These are phyloP conservation scores for Talaromyces sp. DNA, from an alignment of 2,329 filamentous ascomycete genomes.

Conservation along the genomic window DNA sequence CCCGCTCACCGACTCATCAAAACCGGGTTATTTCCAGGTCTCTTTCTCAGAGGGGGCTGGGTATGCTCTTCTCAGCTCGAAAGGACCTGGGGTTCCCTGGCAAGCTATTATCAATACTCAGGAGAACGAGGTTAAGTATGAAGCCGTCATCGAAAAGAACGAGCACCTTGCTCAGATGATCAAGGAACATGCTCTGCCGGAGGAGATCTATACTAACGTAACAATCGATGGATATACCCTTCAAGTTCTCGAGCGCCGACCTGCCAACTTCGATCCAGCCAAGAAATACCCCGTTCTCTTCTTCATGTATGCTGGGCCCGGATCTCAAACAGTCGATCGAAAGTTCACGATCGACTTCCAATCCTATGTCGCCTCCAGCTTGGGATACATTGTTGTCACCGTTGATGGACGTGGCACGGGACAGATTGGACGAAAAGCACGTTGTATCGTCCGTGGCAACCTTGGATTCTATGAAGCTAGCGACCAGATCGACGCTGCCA, in stretches of 20 bases:
- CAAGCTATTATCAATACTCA: slow-evolving; percentile 88
- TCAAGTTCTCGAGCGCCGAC: slow-evolving; percentile 79
- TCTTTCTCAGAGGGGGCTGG: slow-evolving; percentile 83
- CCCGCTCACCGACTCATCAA: slow-evolving; percentile 71
- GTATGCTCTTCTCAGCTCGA: slow-evolving; percentile 81
- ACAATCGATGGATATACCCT: slow-evolving; percentile 77
- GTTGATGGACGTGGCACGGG: slow-evolving; percentile 93
- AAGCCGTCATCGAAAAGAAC: slow-evolving; percentile 79
- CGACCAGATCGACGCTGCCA: slow-evolving; percentile 89
- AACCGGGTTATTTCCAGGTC: slow-evolving; percentile 76
- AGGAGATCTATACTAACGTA: slow-evolving; percentile 79
- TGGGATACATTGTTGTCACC: slow-evolving; percentile 93
- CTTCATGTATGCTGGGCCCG: slow-evolving; percentile 90
- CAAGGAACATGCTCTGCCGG: slow-evolving; percentile 76
- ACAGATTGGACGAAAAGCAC: slow-evolving; percentile 80
- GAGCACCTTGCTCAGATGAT: slow-evolving; percentile 67
- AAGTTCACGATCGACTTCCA: slow-evolving; percentile 86
- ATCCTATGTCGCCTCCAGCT: slow-evolving; percentile 77
- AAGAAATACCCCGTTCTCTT: slow-evolving; percentile 94
- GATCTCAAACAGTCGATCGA: slow-evolving; percentile 85
- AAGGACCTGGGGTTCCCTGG: slow-evolving; percentile 83
- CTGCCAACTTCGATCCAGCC: slow-evolving; percentile 80
- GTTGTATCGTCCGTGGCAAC: slow-evolving; percentile 79
- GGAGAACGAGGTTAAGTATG: slow-evolving; percentile 64
- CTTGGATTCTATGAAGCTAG: slow-evolving; percentile 82